Base-by-base conservation (phyloP, 2,329 filamentous ascomycete genomes). In the Eutypella sp. region DNA sequence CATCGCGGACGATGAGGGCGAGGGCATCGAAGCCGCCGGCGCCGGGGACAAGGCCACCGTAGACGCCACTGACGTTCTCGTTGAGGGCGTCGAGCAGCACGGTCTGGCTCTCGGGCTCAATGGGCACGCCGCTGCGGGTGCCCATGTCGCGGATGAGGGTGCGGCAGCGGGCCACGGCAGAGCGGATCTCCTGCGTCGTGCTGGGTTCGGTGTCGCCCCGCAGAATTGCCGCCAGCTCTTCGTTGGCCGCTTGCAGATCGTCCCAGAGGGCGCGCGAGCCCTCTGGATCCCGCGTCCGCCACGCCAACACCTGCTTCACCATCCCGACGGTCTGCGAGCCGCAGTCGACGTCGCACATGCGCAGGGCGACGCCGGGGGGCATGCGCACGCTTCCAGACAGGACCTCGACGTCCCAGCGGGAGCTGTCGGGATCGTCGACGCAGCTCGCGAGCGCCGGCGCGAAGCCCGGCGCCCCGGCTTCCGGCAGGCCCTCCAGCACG, bases 271-370 rank as follows among this genome's bases (percentile, higher is more conserved):
- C 59, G 50, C 81, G 79, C 2, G 90, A 84, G n/a, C 75, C 78
- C 3, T 75, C 74, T 0, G 74, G 69, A 18, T 89, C 81, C 40
- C 76, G 67, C 41, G 79, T 78, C 42, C 87, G 76, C 93, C 93
- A 99, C 25, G 79, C 78, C 3, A 97, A 75, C 13, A 99, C 88
- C 62, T 88, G 81, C 70, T 92, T 95, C 31, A 96, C 93, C 93
- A 99, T 97, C 13, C 89, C 81, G 0, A 95, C 91, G 7, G 92
- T 97, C 71, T 95, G 81, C 41, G 85, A 92, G 25, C 93, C 93
- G 62, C 91, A 96, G 63, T 95, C 89, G 6, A 99, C 93, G 62
- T 99, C 93, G 61, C 90, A 96, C 85, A 99, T 93, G 49, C 95
- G 80, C 54, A 97, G 74, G 20, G 85, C 79, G 55, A 95, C 71